Conservation (phyloP, 139 green algal species). For the Trebouxia sp. region DNA sequence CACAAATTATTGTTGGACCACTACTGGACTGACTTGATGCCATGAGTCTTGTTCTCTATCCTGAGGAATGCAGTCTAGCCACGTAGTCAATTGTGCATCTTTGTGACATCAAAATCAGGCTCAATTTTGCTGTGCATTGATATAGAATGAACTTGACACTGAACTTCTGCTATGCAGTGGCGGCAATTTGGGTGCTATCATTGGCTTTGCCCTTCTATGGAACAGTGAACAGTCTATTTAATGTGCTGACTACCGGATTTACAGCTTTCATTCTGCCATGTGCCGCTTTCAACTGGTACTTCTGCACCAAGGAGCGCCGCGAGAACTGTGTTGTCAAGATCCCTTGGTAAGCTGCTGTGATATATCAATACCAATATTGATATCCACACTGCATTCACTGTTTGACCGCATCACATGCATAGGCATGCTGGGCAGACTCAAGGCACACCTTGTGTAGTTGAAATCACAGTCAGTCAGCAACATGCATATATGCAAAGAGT, state of each 20-base stretch:
- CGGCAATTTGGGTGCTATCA: background rate
- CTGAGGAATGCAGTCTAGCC: no score
- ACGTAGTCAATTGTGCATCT: no score
- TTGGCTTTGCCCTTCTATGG: constrained; percentile 13
- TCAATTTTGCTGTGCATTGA: no score
- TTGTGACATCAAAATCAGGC: no score
- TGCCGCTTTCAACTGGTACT: constrained; percentile 25
- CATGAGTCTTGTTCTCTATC: no score
- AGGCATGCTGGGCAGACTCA: background rate
- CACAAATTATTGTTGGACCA: no score
- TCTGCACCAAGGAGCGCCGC: background rate
- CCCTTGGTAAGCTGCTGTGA: constrained; percentile 1
- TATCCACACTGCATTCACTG: background rate
- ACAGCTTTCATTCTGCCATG: constrained; percentile 23
- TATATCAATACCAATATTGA: background rate
- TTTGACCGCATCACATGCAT: background rate
- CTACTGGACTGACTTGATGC: no score
- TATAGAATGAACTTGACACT: no score
- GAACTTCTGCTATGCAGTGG: constrained; percentile 3
- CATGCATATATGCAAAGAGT: no score
- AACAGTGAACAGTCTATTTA: constrained; percentile 25
- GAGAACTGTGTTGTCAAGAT: constrained; percentile 2
- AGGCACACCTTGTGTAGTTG: no score
- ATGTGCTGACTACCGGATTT: background rate
- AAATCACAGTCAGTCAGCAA: no score